phyloP scores from a whole-genome alignment of 208 protist species.

The Novymonas esmeraldas region DNA sequence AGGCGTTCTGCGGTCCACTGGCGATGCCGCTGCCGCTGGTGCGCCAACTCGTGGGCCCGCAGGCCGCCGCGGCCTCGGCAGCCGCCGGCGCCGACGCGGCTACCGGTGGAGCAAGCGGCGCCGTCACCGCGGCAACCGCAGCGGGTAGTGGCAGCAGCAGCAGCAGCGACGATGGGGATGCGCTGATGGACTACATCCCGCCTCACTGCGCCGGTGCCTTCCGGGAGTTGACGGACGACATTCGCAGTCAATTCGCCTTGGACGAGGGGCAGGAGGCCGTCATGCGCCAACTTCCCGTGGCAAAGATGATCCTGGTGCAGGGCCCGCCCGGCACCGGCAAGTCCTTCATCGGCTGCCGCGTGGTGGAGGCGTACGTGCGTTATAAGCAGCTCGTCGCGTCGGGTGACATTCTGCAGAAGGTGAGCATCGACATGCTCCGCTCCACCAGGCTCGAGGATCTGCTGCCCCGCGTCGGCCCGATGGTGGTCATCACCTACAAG shows the following conservation, averaged over 20 bases:
- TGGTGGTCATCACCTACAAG: conserved; percentile 95
- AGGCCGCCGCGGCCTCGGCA: conserved; percentile 9
- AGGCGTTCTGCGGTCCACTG: conserved; percentile 79
- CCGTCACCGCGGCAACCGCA: neutral
- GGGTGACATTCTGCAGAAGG: conserved; percentile 87
- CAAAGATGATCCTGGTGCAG: conserved; percentile 89
- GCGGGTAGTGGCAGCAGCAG: neutral
- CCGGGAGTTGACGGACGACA: conserved; percentile 58
- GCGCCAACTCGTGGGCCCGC: conserved; percentile 40
- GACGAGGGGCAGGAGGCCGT: conserved; percentile 84
- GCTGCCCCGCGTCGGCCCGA: conserved; percentile 78
- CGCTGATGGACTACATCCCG: conserved; percentile 75
- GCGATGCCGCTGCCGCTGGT: conserved; percentile 86
- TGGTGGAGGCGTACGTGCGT: conserved; percentile 88
- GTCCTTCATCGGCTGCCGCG: conserved; percentile 92
- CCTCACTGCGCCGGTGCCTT: conserved; percentile 83
- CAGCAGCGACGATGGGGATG: conserved; percentile 13
- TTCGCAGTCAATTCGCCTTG: conserved; percentile 61
- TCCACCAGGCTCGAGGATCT: conserved; percentile 53
- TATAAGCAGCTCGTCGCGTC: conserved; percentile 89
- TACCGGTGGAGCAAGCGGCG: no score
- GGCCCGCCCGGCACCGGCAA: conserved; percentile 96
- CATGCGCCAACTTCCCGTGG: conserved; percentile 66
- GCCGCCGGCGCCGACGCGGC: conserved; percentile 15
- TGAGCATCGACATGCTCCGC: conserved; percentile 72